These are phyloP conservation scores for Lactarius hatsudake DNA, from an alignment of 768 basidiomycete species.

Conservation along the genomic window DNA sequence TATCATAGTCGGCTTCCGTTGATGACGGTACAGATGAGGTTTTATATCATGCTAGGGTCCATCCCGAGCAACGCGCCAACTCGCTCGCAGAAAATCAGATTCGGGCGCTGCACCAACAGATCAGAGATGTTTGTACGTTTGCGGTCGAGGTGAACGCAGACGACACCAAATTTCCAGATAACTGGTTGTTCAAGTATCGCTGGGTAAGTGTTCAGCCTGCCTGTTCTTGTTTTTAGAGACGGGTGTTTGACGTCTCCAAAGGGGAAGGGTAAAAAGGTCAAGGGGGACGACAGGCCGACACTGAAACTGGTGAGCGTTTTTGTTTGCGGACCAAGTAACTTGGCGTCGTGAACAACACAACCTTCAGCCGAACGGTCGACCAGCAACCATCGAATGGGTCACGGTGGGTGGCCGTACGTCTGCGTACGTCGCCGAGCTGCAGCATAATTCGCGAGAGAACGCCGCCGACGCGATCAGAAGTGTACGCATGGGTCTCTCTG, in stretches of 20 bases:
- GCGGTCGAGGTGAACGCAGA: conserved; percentile 74
- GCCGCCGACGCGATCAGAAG: background rate
- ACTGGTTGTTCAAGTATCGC: conserved; percentile 68
- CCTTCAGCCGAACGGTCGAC: conserved; percentile 58
- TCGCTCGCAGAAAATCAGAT: conserved; percentile 51
- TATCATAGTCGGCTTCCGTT: background rate
- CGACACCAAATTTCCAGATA: conserved; percentile 57
- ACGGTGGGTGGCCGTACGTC: conserved; percentile 78
- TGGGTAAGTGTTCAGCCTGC: conserved; percentile 46
- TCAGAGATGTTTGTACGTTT: conserved; percentile 51
- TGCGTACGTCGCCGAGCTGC: conserved; percentile 65
- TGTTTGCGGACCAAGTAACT: background rate
- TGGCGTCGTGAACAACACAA: background rate
- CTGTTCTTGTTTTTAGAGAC: background rate
- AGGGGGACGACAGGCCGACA: conserved; percentile 26
- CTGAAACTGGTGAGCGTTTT: conserved; percentile 45
- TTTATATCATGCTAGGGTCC: conserved; percentile 68
- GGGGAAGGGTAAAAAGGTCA: conserved; percentile 59
- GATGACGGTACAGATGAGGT: conserved; percentile 52
- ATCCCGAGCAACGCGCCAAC: conserved; percentile 67
- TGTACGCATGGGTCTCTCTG: background rate
- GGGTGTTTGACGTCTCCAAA: conserved; percentile 28
- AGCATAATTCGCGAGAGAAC: conserved; percentile 34
- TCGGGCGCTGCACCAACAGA: conserved; percentile 49
- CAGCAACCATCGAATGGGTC: conserved; percentile 71